Evolutionary conservation across 2,329 filamentous ascomycete species (phyloP).

Genomic region (Nemania diffusa): DNA sequence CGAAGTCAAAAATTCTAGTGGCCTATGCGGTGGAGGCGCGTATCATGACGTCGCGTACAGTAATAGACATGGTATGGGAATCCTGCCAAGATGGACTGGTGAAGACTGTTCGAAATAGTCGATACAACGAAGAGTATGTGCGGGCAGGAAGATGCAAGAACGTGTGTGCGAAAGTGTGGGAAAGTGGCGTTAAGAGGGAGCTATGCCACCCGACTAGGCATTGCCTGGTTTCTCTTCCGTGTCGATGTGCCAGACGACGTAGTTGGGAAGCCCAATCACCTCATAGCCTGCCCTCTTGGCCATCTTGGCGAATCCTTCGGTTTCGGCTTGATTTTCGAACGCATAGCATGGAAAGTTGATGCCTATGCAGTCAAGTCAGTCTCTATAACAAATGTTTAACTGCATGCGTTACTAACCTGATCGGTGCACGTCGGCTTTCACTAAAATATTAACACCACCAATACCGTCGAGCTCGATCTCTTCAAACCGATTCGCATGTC

Average conservation of each 20-base stretch:
- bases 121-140: conserved; percentile 44
- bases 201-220: conserved; percentile 51
- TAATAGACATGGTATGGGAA: conserved; percentile 47
- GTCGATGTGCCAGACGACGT: conserved; percentile 98
- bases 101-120: conserved; percentile 38
- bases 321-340: conserved; percentile 99
- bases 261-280: conserved; percentile 93
- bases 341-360: conserved; percentile 98
- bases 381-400: neutral
- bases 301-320: conserved; percentile 99
- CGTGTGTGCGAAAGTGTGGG: too few species aligned
- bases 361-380: conserved; percentile 62
- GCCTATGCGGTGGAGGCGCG: conserved; percentile 40
- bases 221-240: conserved; percentile 95
- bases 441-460: conserved; percentile 95
- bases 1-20: conserved; percentile 41
- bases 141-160: conserved; percentile 25
- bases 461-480: conserved; percentile 95
- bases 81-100: conserved; percentile 41
- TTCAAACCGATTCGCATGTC: conserved; percentile 89
- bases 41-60: conserved; percentile 48
- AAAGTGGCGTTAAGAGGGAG: conserved; percentile 33
- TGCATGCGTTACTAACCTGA: conserved; percentile 69
- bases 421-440: conserved; percentile 97
- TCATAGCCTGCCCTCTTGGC: conserved; percentile 94